phyloP scores from a whole-genome alignment of 1,284 basidiomycete species.

The Cystobasidium slooffiae region DNA sequence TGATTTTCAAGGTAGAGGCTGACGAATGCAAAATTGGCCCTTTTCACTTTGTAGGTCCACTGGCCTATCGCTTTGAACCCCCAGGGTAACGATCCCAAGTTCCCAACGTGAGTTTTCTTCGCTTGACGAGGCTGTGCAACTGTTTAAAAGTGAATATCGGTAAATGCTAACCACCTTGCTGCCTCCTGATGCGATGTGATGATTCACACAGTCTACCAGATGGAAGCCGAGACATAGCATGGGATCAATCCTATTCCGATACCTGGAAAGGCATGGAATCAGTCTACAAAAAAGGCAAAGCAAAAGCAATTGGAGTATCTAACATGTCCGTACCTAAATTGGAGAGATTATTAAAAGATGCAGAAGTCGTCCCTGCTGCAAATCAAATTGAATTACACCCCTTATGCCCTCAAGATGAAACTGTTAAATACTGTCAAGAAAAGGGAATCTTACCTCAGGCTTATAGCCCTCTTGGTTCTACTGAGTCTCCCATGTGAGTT shows the following conservation, averaged over 20 bases:
- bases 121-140: not conserved
- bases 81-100: slow-evolving; percentile 71
- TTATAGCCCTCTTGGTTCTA: slow-evolving; percentile 82
- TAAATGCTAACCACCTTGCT: not conserved
- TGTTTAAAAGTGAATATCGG: not conserved
- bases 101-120: slow-evolving; percentile 63
- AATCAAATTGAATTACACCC: slow-evolving; percentile 87
- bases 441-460: slow-evolving; percentile 76
- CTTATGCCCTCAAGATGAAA: slow-evolving; percentile 70
- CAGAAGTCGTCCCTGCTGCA: slow-evolving; percentile 73
- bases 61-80: slow-evolving; percentile 60
- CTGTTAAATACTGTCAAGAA: slow-evolving; percentile 68
- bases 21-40: not conserved
- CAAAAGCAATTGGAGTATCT: slow-evolving; percentile 69
- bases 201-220: slow-evolving; percentile 47
- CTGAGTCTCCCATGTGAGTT: slow-evolving; percentile 67
- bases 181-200: not conserved
- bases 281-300: slow-evolving; percentile 63
- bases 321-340: slow-evolving; percentile 60
- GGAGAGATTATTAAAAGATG: slow-evolving; percentile 30
- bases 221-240: slow-evolving; percentile 63
- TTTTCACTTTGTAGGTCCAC: slow-evolving; percentile 43
- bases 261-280: slow-evolving; percentile 56
- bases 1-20: too few species aligned
- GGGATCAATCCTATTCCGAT: slow-evolving; percentile 58